Base-by-base conservation (phyloP, 768 basidiomycete genomes). In the Gloeopeniophorella convolvens region DNA sequence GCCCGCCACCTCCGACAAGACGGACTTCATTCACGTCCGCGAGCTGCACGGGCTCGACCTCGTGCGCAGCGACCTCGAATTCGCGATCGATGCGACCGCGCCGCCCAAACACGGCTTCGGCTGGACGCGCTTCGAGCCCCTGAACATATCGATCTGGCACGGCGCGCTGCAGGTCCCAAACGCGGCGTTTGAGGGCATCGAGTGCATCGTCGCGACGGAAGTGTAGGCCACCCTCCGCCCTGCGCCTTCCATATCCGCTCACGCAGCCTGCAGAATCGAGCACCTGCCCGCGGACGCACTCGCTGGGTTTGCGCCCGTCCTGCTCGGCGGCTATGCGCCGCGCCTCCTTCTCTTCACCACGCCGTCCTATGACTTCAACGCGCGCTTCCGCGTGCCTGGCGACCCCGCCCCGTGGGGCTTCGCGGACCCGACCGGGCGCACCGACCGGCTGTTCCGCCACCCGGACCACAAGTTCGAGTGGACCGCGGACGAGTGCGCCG, bases 391-490 rank as follows among this genome's bases (percentile, higher is more conserved):
- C 0, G 63, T 78, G 1, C 85, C 84, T 0, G 70, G 67, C 31
- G 63, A 66, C 0, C 66, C 67, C 4, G 55, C n/a, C n/a, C n/a
- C 50, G 0, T 48, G 66, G 20, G 89, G 85, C 0, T 80, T 65
- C 61, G 71, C 65, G 0, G 91, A 94, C 65, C 89, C 92, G 3
- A 92, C 89, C 0, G 70, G 73, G 12, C 77, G 85, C 15, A 92
- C 89, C 0, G 62, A 75, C 40, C 78, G 90, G 1, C 65, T 85
- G 24, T 93, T 92, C 69, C 74, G 91, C 18, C 89, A 94, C 61
- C 51, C 66, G 20, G 91, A 93, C 57, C 91, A 95, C 65, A 85
- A 91, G 58, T 90, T 93, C 55, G 91, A 95, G 64, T 94, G 87
- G 85, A 92, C 89, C 0, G 62, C 66, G 0, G 77, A 79, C 2